A percentile compares a stretch with the other conserved stretches of the same genome.
Conservation (phyloP, 495 filamentous ascomycete genomes). For the Talaromyces borbonicus region DNA sequence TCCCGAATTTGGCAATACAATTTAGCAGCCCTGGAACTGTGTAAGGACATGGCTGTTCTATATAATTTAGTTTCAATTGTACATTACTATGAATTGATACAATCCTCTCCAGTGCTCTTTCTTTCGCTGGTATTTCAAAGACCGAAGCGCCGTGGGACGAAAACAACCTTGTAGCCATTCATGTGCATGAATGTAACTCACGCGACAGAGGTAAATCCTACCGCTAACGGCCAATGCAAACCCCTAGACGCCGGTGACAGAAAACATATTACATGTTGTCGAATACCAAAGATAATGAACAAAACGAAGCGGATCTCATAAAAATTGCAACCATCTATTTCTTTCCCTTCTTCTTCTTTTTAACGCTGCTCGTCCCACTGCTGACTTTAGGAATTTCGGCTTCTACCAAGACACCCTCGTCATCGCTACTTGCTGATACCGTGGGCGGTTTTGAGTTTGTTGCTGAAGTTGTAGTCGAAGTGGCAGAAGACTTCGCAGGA, state of each 20-base stretch:
- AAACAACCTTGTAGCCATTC: too few relatives aligned
- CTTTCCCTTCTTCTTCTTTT: conserved; percentile 74
- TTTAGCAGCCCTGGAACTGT: not conserved
- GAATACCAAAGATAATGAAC: conserved; percentile 2
- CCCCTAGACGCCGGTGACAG: too few relatives aligned
- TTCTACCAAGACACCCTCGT: conserved; percentile 81
- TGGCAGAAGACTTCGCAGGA: conserved; percentile 9
- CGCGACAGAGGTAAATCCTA: too few relatives aligned
- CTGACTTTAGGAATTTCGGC: conserved; percentile 45
- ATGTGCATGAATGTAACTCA: too few relatives aligned
- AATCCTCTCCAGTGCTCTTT: too few relatives aligned
- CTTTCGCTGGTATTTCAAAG: not conserved
- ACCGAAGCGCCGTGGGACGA: not conserved
- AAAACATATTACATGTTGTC: not conserved
- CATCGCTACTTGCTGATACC: conserved; percentile 49
- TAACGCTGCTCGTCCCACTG: conserved; percentile 32
- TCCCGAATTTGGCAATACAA: conserved; percentile 21
- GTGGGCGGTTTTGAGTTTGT: too few relatives aligned
- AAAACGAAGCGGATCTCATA: conserved; percentile 10
- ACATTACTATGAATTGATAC: conserved; percentile 4
- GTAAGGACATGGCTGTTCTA: not conserved
- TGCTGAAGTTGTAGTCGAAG: too few relatives aligned
- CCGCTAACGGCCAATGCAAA: not conserved
- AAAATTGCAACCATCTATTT: conserved; percentile 49
- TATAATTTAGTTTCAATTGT: not conserved